Conservation (phyloP, 2,329 filamentous ascomycete genomes). For the Colletotrichum scovillei region DNA sequence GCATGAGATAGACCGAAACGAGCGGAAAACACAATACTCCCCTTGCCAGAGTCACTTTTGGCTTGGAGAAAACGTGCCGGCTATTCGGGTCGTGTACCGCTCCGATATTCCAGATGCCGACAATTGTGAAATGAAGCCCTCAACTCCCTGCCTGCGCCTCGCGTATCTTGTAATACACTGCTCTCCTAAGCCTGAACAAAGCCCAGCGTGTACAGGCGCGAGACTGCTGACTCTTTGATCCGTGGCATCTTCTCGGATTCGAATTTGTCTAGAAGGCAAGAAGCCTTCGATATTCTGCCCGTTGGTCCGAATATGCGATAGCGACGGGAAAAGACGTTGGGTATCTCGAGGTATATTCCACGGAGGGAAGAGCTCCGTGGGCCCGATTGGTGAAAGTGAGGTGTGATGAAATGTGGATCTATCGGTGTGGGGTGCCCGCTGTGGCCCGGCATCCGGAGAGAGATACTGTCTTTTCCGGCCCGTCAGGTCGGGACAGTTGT, state of each 20-base stretch:
- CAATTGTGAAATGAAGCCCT: neutral
- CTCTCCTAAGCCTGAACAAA: neutral
- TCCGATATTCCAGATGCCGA: neutral
- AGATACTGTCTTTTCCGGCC: neutral
- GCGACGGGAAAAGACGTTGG: neutral
- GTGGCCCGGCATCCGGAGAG: neutral
- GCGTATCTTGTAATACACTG: neutral
- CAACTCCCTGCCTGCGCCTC: neutral
- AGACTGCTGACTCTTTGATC: neutral
- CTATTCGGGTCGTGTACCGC: conserved; percentile 19
- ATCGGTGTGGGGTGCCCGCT: neutral
- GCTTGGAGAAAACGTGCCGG: neutral
- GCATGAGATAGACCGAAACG: conserved; percentile 31
- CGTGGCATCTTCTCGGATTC: neutral
- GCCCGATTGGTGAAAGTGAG: conserved; percentile 9
- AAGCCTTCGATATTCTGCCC: neutral
- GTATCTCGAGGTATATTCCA: neutral
- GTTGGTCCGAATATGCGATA: neutral
- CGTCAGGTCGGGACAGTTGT: neutral
- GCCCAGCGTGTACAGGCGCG: neutral
- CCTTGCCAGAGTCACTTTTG: neutral
- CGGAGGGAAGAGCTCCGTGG: conserved; percentile 27
- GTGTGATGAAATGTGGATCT: conserved; percentile 24
- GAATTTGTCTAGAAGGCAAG: neutral
- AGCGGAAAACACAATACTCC: conserved; percentile 3